Percentiles rank a stretch among this genome's conserved stretches.
These are phyloP conservation scores for Aquilaria sinensis DNA, from an alignment of 345 rosid species.

Conservation along the genomic window DNA sequence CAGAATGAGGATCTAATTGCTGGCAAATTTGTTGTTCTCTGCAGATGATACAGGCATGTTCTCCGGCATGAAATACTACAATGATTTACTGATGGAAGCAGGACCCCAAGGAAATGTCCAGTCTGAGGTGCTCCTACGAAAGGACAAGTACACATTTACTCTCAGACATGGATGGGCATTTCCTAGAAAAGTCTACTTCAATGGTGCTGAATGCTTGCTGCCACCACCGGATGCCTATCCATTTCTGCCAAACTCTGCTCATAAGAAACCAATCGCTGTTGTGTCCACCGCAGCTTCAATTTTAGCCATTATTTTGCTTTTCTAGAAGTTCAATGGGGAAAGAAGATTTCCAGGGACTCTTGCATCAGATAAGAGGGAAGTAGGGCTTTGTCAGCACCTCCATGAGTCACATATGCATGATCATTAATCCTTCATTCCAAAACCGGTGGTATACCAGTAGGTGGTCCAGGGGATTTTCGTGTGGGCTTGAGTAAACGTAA, in stretches of 20 bases:
- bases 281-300: conserved; percentile 21
- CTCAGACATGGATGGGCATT: conserved; percentile 59
- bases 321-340: conserved; percentile 15
- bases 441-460: too few relatives aligned
- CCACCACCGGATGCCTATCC: conserved; percentile 52
- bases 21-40: conserved; percentile 3
- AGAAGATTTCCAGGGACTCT: conserved; percentile 7
- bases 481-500: too few relatives aligned
- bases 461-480: too few relatives aligned
- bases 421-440: background rate
- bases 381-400: conserved; percentile 5
- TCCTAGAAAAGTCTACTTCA: conserved; percentile 51
- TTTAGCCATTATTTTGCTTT: conserved; percentile 16
- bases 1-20: too few relatives aligned
- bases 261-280: conserved; percentile 13
- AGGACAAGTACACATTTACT: conserved; percentile 39
- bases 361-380: conserved; percentile 4
- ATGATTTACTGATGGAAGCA: conserved; percentile 50
- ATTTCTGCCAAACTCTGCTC: conserved; percentile 32
- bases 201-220: conserved; percentile 54
- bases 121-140: conserved; percentile 45
- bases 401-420: background rate
- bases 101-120: conserved; percentile 56
- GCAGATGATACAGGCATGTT: conserved; percentile 62
- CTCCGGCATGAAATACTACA: conserved; percentile 48